Evolutionary conservation across 371 early-diverging fungal genomes (phyloP), one percentile per base, ranked within the genome.

Genomic region (Syncephalis plumigaleata): DNA sequence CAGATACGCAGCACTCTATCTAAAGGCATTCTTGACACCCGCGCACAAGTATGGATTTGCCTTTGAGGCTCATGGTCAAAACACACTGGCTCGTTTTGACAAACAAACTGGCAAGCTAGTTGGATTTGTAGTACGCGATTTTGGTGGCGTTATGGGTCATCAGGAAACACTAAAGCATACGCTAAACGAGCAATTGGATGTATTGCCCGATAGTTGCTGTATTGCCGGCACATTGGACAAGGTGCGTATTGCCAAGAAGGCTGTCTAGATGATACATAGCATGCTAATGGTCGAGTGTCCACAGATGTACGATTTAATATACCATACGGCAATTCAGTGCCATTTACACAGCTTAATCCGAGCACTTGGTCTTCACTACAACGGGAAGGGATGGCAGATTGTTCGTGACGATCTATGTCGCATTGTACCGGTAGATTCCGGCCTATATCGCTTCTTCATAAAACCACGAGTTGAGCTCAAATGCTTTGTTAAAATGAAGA

Each of bases 61-160:
- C 1, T 81, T 79, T 52, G 84, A 81, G 55, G 70, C 79, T 7
- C 84, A 83, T 52, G 71, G 69, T 9, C 84, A 83, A 52, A 83
- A 83, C 53, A 71, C 65, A 9, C 52, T 80, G 48, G 64, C 75
- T 23, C 65, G 81, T 16, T 70, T 82, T 46, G 70, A 71, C 49
- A 52, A 60, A 23, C 55, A 60, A 31, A 68, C 74, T 1, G 72
- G 75, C 27, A 51, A 66, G 39, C 58, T 81, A 13, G 60, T 60
- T 44, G 81, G 81, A 17, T 79, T 83, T 56, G 64, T 75, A 9
- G 66, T 75, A 44, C 75, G 82, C 44, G 82, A 83, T 56, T 83
- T 77, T 67, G 84, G 84, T 54, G 84, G 84, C 31, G 60, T 79
- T 38, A 77, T 70, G 57, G 68, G 68, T 3, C 76, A 81, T 46